Conservation (phyloP, 176 grass and related monocot genomes). For the Dendrocalamus sinicus region DNA sequence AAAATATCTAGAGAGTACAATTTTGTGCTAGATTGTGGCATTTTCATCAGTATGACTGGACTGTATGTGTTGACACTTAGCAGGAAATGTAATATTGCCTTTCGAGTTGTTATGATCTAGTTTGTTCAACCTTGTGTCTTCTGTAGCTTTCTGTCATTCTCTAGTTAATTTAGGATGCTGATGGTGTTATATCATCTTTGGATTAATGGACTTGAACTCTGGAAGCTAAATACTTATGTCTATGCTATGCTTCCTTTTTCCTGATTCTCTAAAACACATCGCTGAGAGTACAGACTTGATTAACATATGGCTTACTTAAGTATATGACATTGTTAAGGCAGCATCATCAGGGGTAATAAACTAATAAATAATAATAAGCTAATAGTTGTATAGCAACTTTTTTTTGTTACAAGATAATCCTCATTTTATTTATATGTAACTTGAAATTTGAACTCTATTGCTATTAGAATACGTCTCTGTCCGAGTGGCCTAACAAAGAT, state of each 20-base stretch:
- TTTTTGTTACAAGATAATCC: too few relatives aligned
- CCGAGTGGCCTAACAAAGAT: too few relatives aligned
- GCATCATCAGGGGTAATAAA: too few relatives aligned
- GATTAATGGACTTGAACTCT: background rate
- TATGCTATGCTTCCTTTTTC: background rate
- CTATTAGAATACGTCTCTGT: too few relatives aligned
- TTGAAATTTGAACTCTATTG: too few relatives aligned
- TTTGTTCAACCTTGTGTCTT: background rate
- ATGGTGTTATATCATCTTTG: background rate
- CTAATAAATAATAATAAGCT: background rate
- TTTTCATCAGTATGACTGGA: background rate
- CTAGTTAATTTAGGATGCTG: constrained; percentile 20
- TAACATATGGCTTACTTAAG: background rate
- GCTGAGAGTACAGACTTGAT: background rate
- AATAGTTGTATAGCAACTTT: background rate
- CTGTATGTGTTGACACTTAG: background rate
- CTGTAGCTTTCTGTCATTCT: background rate
- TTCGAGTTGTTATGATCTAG: background rate
- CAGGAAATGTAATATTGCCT: background rate
- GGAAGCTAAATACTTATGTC: constrained; percentile 8
- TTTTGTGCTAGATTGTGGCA: background rate
- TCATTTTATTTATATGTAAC: too few relatives aligned
- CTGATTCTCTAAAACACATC: constrained; percentile 14
- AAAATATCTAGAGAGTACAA: background rate
- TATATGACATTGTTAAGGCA: background rate